A percentile compares a stretch with the other conserved stretches of the same genome.
Conservation (phyloP, 495 filamentous ascomycete genomes). For the Tuber melanosporum region DNA sequence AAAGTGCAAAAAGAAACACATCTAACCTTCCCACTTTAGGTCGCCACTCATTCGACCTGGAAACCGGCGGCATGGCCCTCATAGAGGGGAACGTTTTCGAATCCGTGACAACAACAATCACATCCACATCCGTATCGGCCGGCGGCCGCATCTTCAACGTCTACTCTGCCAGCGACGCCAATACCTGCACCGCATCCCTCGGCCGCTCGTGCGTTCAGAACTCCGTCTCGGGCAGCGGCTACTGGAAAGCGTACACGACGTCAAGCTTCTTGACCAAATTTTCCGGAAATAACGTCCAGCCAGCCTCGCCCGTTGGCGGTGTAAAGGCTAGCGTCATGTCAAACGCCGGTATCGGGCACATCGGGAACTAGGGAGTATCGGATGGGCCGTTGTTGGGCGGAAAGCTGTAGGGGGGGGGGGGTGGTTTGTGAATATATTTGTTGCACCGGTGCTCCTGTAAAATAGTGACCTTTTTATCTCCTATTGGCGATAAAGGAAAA, state of each 20-base stretch:
- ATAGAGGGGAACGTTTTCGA: conserved; percentile 59
- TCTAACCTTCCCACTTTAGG: conserved; percentile 14
- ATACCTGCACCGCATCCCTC: conserved; percentile 43
- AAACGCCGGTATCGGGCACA: conserved; percentile 26
- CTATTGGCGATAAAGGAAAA: too few species aligned
- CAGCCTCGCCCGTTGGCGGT: conserved; percentile 43
- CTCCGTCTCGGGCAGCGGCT: conserved; percentile 45
- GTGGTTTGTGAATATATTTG: too few species aligned
- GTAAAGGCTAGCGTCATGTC: conserved; percentile 43
- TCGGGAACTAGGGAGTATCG: conserved; percentile 6
- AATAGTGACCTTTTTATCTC: too few species aligned
- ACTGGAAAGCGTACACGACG: conserved; percentile 34
- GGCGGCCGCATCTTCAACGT: conserved; percentile 32
- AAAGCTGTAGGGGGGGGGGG: too few species aligned
- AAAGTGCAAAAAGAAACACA: neutral
- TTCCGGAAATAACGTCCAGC: conserved; percentile 49
- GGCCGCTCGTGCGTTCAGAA: conserved; percentile 47
- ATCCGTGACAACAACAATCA: conserved; percentile 44
- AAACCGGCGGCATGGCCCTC: conserved; percentile 49
- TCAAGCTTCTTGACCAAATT: conserved; percentile 49
- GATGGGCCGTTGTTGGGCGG: too few species aligned
- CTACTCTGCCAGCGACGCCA: conserved; percentile 41
- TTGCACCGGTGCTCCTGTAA: too few species aligned
- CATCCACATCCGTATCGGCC: conserved; percentile 25
- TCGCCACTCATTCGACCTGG: conserved; percentile 55